Conservation (phyloP, 2,329 filamentous ascomycete species). For the Claviceps purpurea region DNA sequence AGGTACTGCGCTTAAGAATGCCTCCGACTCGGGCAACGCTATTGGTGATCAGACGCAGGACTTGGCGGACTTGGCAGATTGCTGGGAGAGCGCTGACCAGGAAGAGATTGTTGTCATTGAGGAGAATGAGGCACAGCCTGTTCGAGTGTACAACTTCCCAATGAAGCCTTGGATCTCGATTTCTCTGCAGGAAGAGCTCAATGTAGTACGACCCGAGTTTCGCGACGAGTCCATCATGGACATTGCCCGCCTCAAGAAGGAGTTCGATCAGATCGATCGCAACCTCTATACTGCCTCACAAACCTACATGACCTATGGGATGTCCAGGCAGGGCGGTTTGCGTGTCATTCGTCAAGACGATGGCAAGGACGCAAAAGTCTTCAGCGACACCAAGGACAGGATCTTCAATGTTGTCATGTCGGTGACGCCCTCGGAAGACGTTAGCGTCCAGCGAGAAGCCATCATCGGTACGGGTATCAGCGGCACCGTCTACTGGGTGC, state of each 20-base stretch:
- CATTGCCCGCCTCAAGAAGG: conserved; percentile 89
- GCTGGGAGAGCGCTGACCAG: conserved; percentile 79
- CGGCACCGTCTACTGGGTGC: conserved; percentile 92
- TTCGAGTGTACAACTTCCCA: conserved; percentile 88
- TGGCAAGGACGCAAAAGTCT: conserved; percentile 81
- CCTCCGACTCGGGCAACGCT: conserved; percentile 34
- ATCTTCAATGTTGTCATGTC: conserved; percentile 90
- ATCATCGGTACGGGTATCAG: conserved; percentile 89
- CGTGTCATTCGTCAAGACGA: conserved; percentile 91
- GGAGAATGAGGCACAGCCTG: conserved; percentile 48
- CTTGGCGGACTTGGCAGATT: conserved; percentile 69
- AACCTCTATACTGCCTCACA: conserved; percentile 82
- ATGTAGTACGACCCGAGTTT: conserved; percentile 48
- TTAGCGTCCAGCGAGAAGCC: conserved; percentile 53
- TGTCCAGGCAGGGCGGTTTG: conserved; percentile 85
- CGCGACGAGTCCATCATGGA: conserved; percentile 75
- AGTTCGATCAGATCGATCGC: conserved; percentile 93
- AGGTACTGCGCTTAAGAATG: conserved; percentile 29
- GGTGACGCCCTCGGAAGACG: conserved; percentile 44
- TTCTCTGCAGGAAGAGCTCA: conserved; percentile 47
- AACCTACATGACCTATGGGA: conserved; percentile 86
- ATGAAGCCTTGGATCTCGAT: conserved; percentile 95
- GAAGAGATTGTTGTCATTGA: conserved; percentile 53
- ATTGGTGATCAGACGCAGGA: conserved; percentile 43
- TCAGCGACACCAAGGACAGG: conserved; percentile 80